Base-by-base conservation (phyloP, 306 rosid genomes). In the Boehmeria nivea region DNA sequence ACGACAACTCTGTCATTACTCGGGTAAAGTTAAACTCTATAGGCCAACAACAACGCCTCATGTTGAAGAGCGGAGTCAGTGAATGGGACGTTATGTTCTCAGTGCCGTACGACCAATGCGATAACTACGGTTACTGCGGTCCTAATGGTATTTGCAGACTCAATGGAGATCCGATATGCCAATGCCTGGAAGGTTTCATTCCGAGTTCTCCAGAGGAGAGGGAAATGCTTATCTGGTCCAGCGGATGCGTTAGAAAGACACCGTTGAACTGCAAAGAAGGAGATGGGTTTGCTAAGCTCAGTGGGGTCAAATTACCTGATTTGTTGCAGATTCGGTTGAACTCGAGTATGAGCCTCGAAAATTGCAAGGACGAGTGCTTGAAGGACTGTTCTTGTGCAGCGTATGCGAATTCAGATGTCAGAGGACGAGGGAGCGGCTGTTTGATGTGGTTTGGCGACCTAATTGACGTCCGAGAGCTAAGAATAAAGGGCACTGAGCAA, bases 181-280 rank as follows among this genome's bases (percentile, higher is more conserved):
- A 64, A 3, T 85, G 86, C 60, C 61, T 78, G 47, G 51, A 11
- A 8, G 88, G 88, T 68, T 85, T 72, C 54, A 57, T 28, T 26
- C 68, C 86, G 0, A 66, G 39, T 22, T 64, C 72, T 39, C n/a
- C 1, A 0, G 45, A 60, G 22, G 79, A 65, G 6, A 21, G 60
- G 57, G 47, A 40, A 3, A 39, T 53, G 51, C 14, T 71, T 39
- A 66, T 63, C 23, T 76, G 79, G 77, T 72, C 55, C 3, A 43
- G 26, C 56, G 74, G 85, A 17, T 84, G 85, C 58, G 36, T 64
- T 46, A 63, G 74, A 28, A 57, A 12, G 13, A 64, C 26, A 19
- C 51, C 52, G 1, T 40, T 84, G 63, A 16, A 34, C 19, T 81
- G 82, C 65, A 16, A 13, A 5, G 4, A 27, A 6, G 28, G 15